These are phyloP conservation scores for Hydrangea macrophylla DNA, from an alignment of 148 eudicot species.

Conservation along the genomic window DNA sequence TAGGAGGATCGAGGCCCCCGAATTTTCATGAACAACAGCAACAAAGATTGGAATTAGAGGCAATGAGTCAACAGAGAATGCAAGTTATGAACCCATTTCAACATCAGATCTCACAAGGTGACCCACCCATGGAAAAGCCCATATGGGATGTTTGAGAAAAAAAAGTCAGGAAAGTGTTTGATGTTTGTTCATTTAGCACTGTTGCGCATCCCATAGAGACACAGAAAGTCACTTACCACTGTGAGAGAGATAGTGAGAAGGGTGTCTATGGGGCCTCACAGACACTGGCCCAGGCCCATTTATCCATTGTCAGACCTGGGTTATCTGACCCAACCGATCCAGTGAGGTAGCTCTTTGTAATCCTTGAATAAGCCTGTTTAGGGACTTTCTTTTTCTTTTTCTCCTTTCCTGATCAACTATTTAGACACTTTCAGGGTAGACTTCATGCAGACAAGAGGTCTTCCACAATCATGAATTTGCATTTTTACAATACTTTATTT, in stretches of 20 bases:
- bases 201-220: not conserved
- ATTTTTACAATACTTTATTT: too few species aligned
- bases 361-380: constrained; percentile 1
- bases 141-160: constrained; percentile 16
- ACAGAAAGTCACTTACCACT: not conserved
- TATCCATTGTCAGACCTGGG: not conserved
- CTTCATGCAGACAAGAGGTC: too few species aligned
- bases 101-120: constrained; percentile 20
- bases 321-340: not conserved
- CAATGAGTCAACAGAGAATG: constrained; percentile 32
- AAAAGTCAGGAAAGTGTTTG: not conserved
- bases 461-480: too few species aligned
- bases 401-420: not conserved
- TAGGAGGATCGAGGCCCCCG: constrained; percentile 28
- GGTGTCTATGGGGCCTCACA: too few species aligned
- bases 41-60: constrained; percentile 24
- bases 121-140: constrained; percentile 14
- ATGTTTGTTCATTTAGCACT: not conserved
- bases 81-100: constrained; percentile 38
- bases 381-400: not conserved
- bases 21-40: constrained; percentile 25
- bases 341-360: not conserved
- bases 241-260: not conserved
- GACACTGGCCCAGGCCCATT: not conserved
- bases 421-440: not conserved